Evolutionary conservation across 2,329 filamentous ascomycete species (phyloP).

Genomic region (Ophiostoma australiae): DNA sequence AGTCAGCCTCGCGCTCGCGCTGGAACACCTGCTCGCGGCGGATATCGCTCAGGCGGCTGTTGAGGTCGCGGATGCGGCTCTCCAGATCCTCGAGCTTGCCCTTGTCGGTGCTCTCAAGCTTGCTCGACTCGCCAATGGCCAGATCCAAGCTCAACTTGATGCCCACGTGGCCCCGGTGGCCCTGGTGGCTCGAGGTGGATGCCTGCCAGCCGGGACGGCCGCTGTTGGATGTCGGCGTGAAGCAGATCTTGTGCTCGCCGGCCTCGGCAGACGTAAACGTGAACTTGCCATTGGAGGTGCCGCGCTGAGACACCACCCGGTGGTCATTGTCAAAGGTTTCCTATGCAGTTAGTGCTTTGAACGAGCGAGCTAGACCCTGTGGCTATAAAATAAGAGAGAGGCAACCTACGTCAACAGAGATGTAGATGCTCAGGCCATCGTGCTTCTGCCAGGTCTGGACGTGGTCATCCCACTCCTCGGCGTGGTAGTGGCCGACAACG

Average conservation of each 20-base stretch:
- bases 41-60: conserved; percentile 80
- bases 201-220: conserved; percentile 68
- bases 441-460: conserved; percentile 65
- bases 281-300: conserved; percentile 72
- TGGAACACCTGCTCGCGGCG: conserved; percentile 95
- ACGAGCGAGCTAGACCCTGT: neutral
- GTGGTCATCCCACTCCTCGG: conserved; percentile 75
- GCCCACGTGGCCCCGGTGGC: conserved; percentile 56
- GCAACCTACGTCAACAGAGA: conserved; percentile 72
- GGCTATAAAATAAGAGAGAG: neutral
- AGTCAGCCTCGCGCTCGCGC: conserved; percentile 92
- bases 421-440: conserved; percentile 73
- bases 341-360: conserved; percentile 36
- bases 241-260: conserved; percentile 95
- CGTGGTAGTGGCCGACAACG: conserved; percentile 86
- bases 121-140: conserved; percentile 87
- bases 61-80: conserved; percentile 82
- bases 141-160: conserved; percentile 84
- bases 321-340: conserved; percentile 98
- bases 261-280: conserved; percentile 92
- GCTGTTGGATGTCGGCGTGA: conserved; percentile 73
- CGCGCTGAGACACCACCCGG: conserved; percentile 85
- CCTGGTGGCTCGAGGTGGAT: conserved; percentile 39
- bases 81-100: conserved; percentile 86
- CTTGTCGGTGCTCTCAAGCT: conserved; percentile 92